A percentile compares a stretch with the other conserved stretches of the same genome.
These are phyloP conservation scores for Tubosaeta sp. DNA, from an alignment of 768 basidiomycete species.

Conservation along the genomic window DNA sequence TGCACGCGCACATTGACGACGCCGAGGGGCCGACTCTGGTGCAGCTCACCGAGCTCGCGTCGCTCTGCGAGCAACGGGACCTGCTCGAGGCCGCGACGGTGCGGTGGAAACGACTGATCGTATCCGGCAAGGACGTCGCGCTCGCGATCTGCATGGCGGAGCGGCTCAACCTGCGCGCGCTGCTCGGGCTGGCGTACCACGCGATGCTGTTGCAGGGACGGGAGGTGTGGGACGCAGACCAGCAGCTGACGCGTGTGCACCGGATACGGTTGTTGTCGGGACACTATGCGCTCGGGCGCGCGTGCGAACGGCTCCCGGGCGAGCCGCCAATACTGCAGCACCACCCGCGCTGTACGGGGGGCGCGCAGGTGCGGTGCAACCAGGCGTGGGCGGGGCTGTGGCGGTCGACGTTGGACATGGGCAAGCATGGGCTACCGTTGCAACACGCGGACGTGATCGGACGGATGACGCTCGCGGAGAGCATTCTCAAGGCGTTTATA, in stretches of 20 bases:
- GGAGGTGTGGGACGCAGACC: slow-evolving; percentile 44
- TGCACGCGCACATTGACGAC: slow-evolving; percentile 28
- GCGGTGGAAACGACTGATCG: slow-evolving; percentile 47
- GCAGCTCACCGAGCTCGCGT: slow-evolving; percentile 49
- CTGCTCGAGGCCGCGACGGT: slow-evolving; percentile 39
- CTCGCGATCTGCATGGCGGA: slow-evolving; percentile 46
- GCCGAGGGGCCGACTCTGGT: slow-evolving; percentile 37
- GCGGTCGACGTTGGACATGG: slow-evolving; percentile 39
- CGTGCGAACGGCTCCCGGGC: slow-evolving; percentile 41
- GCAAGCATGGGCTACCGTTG: slow-evolving; percentile 36
- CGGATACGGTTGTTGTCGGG: slow-evolving; percentile 51
- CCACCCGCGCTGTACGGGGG: slow-evolving; percentile 36
- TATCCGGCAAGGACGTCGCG: slow-evolving; percentile 41
- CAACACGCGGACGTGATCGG: slow-evolving; percentile 44
- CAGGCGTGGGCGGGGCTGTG: slow-evolving; percentile 45
- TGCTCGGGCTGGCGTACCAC: slow-evolving; percentile 50
- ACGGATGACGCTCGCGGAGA: slow-evolving; percentile 45
- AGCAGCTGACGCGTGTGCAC: slow-evolving; percentile 44
- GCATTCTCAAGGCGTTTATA: slow-evolving; percentile 42
- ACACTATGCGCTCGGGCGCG: slow-evolving; percentile 43
- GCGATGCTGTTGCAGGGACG: slow-evolving; percentile 50
- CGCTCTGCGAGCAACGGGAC: slow-evolving; percentile 44
- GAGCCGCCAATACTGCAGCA: slow-evolving; percentile 43
- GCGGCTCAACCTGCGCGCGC: slow-evolving; percentile 40
- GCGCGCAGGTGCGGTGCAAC: slow-evolving; percentile 38